These are phyloP conservation scores for Aphanocladium album DNA, from an alignment of 2,329 filamentous ascomycete species.

Conservation along the genomic window DNA sequence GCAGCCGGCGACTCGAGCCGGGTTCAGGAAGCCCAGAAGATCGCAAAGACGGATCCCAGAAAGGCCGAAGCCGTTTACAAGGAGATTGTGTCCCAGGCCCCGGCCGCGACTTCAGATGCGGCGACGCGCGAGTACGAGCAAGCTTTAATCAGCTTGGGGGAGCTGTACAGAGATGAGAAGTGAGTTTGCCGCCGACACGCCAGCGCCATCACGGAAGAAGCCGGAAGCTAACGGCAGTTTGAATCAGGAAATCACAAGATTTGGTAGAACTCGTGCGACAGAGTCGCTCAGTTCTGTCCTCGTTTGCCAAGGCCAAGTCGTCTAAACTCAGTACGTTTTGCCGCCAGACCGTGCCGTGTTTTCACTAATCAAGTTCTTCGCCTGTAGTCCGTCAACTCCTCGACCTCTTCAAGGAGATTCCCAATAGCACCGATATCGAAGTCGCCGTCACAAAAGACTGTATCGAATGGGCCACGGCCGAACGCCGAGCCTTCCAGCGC, in stretches of 20 bases:
- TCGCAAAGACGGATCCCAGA: slow-evolving; percentile 71
- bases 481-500: slow-evolving; percentile 91
- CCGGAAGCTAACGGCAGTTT: slow-evolving; percentile 22
- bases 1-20: slow-evolving; percentile 55
- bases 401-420: slow-evolving; percentile 90
- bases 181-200: slow-evolving; percentile 36
- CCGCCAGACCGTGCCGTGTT: background rate
- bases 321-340: slow-evolving; percentile 78
- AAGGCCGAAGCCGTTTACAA: slow-evolving; percentile 87
- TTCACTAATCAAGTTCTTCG: slow-evolving; percentile 4
- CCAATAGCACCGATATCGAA: slow-evolving; percentile 90
- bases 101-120: slow-evolving; percentile 75
- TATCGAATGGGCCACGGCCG: slow-evolving; percentile 97
- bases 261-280: slow-evolving; percentile 86
- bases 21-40: slow-evolving; percentile 84
- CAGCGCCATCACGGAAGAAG: background rate
- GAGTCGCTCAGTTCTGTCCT: slow-evolving; percentile 85
- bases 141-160: slow-evolving; percentile 81
- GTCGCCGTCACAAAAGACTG: slow-evolving; percentile 95
- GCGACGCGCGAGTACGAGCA: slow-evolving; percentile 88
- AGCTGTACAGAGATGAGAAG: slow-evolving; percentile 88
- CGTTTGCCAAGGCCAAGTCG: slow-evolving; percentile 98
- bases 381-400: slow-evolving; percentile 83
- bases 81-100: slow-evolving; percentile 79
- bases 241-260: slow-evolving; percentile 66